A percentile compares a stretch with the other conserved stretches of the same genome.
These are phyloP conservation scores for Bauhinia variegata DNA, from an alignment of 306 rosid species.

Conservation along the genomic window DNA sequence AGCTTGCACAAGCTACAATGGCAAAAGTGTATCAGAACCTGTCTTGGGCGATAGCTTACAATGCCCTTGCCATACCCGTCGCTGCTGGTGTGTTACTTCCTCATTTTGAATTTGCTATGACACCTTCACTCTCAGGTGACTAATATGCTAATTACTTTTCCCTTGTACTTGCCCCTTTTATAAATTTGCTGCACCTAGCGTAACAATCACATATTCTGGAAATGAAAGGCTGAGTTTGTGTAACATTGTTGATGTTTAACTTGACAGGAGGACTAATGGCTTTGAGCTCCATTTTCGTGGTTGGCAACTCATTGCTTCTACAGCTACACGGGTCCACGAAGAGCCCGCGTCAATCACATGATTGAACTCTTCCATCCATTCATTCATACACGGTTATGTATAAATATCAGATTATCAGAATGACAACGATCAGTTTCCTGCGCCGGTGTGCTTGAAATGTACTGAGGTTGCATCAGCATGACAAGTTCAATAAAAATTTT, in stretches of 20 bases:
- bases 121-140: slow-evolving; percentile 95
- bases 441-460: neutral
- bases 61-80: slow-evolving; percentile 75
- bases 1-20: slow-evolving; percentile 90
- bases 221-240: slow-evolving; percentile 1
- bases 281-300: slow-evolving; percentile 91
- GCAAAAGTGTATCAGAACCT: slow-evolving; percentile 88
- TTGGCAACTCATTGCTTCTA: slow-evolving; percentile 82
- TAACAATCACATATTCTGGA: neutral
- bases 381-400: slow-evolving; percentile 1
- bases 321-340: slow-evolving; percentile 63
- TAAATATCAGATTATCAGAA: neutral
- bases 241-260: slow-evolving; percentile 31
- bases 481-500: neutral
- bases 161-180: slow-evolving; percentile 12
- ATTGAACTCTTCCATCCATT: slow-evolving; percentile 9
- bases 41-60: slow-evolving; percentile 97
- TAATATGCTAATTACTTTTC: slow-evolving; percentile 5
- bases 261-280: slow-evolving; percentile 96
- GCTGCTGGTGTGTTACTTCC: slow-evolving; percentile 95
- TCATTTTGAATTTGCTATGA: slow-evolving; percentile 88
- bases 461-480: too few species aligned
- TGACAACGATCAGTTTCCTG: neutral
- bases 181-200: neutral
- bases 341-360: slow-evolving; percentile 26